Evolutionary conservation across 2,329 filamentous ascomycete genomes (phyloP), one percentile per base, ranked within the genome.

Genomic region (Fusarium miscanthi): DNA sequence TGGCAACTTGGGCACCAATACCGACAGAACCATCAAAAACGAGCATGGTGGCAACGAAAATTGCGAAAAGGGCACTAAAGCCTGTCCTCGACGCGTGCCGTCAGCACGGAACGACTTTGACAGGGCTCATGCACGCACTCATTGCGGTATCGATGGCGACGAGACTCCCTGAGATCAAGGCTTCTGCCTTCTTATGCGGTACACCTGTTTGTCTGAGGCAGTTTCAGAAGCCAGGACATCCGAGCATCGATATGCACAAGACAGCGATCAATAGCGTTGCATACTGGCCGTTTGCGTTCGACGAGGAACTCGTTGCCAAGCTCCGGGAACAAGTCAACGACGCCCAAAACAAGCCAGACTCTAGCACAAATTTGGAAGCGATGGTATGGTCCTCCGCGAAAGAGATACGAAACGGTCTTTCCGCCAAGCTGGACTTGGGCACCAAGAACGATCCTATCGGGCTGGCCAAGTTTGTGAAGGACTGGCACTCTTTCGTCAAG

Each of bases 381-480:
- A 53, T 46, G 1, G 64, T 74, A 2, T 81, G 80, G 80, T 67
- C 69, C 0, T 49, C 63, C 4, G 66, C 78, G 0, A 53, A 33
- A 9, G 64, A 73, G 1, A 43, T 80, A 19, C 49, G 71, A n/a
- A 42, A 53, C 5, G 60, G 63, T 12, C 23, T 81, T 2, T 70
- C 70, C 3, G 23, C 51, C 23, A 78, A 76, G 8, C 42, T 75
- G 11, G 72, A 73, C 30, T 21, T n/a, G 3, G 62, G 66, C 0
- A 51, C 59, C 0, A 73, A 60, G 11, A 70, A 73, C 5, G 63
- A 71, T 17, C 21, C 41, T 2, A 8, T 73, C 2, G 70, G 70
- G 0, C 46, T 73, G 1, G 37, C 60, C 7, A 65, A 57, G 3
- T 52, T 74, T 7, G 59, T 74, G 6, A 38, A 35, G 4, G 63